Evolutionary conservation across 1,139 yeast species (phyloP), one percentile per base, ranked within the genome.

Genomic region (Candida albicans): DNA sequence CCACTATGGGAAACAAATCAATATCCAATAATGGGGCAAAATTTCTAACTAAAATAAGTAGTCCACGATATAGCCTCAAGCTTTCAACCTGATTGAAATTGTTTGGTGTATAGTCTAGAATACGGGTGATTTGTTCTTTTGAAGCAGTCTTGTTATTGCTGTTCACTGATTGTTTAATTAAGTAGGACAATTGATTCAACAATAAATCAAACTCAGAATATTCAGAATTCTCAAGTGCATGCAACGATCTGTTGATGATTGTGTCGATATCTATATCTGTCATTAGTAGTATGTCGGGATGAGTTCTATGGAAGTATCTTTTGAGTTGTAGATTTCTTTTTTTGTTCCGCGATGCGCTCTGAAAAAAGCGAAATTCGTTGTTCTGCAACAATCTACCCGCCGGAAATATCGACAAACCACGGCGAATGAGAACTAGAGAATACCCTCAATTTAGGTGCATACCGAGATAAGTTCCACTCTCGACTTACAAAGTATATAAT

Each of bases 21-120:
- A 29, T 22, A 31, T 39, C 39, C 27, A 49, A 24, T 1, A 11
- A 22, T 2, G 40, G 42, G 2, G 49, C 41, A 7, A 38, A 7
- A 33, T 50, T 50, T 34, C 53, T 41, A 2, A 49, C n/a, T 3
- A 49, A 22, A n/a, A 50, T 24, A 18, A 50, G 40, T 12, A 50
- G 32, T 4, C 51, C 53, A 39, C 53, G 36, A 34, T 45, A 49
- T 28, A 46, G 33, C 28, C 53, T 34, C 30, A 47, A 12, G n/a
- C 34, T 40, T 13, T 35, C n/a, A 4, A 18, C 35, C 27, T 38
- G 36, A 8, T 30, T 33, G 15, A 24, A 14, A 31, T 38, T 31
- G 4, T 18, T 18, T 4, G 44, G 49, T 8, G 14, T 35, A 37
- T 41, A 43, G 3, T 35, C 11, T 26, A 45, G 31, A 3, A 43